A percentile compares a stretch with the other conserved stretches of the same genome.
Evolutionary conservation across 768 basidiomycete genomes (phyloP).

Genomic region (Russula olivacea): DNA sequence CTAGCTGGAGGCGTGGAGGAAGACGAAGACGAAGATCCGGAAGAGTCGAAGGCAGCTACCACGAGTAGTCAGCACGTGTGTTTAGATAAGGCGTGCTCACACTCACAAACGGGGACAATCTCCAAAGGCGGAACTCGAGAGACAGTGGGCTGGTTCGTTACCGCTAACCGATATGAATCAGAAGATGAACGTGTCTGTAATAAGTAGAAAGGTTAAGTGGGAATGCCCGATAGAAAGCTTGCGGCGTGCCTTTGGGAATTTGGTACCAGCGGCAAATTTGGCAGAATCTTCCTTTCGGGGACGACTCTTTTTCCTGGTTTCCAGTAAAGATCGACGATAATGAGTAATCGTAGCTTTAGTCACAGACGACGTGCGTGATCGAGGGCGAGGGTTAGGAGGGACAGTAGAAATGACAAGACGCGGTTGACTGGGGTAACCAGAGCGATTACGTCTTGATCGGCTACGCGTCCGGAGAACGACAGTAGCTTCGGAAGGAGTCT

Average conservation of each 20-base stretch:
- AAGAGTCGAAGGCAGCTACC: conserved; percentile 14
- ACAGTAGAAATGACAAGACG: conserved; percentile 6
- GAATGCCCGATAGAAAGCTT: neutral
- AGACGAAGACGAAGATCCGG: conserved; percentile 16
- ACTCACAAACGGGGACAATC: conserved; percentile 21
- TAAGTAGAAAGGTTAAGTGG: neutral
- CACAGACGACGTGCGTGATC: conserved; percentile 23
- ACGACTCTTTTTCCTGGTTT: conserved; percentile 16
- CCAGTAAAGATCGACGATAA: conserved; percentile 25
- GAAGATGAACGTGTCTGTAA: conserved; percentile 12
- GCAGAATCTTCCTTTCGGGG: conserved; percentile 4
- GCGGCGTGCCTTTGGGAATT: conserved; percentile 12
- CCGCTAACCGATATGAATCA: conserved; percentile 15
- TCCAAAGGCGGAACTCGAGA: conserved; percentile 24
- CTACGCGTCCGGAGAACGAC: conserved; percentile 13
- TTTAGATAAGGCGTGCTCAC: conserved; percentile 7
- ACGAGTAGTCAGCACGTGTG: conserved; percentile 14
- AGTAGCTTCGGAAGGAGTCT: conserved; percentile 17
- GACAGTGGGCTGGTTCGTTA: conserved; percentile 17
- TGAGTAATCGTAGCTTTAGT: conserved; percentile 26
- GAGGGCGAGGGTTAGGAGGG: conserved; percentile 15
- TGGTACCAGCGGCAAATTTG: neutral
- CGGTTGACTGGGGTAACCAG: neutral
- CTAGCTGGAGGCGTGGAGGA: conserved; percentile 11
- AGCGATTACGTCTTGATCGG: conserved; percentile 20